phyloP scores from a whole-genome alignment of 148 eudicot genomes.

The Cornus controversa region DNA sequence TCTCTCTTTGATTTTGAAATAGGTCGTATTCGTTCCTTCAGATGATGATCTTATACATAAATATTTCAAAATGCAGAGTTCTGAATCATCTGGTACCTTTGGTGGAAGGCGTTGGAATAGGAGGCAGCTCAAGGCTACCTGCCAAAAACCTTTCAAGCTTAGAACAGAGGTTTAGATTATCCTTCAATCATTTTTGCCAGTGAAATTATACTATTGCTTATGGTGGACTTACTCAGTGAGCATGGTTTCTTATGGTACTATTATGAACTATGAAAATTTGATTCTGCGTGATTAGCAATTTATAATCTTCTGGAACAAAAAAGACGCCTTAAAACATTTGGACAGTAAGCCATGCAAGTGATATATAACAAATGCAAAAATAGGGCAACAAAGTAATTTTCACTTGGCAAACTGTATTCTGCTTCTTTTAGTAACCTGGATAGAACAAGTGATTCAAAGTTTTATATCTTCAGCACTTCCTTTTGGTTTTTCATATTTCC shows the following conservation, averaged over 20 bases:
- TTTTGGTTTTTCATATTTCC: too few species aligned
- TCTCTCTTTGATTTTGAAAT: background rate
- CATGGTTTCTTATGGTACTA: too few species aligned
- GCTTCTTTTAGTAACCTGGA: too few species aligned
- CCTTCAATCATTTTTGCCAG: background rate
- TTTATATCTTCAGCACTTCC: too few species aligned
- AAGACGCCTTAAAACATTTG: too few species aligned
- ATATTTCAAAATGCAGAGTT: constrained; percentile 40
- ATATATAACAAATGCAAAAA: background rate
- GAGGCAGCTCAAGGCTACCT: constrained; percentile 60
- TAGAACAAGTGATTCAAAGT: too few species aligned
- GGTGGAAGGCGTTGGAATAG: constrained; percentile 64
- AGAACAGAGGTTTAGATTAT: constrained; percentile 67
- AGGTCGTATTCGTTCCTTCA: background rate
- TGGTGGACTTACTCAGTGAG: background rate
- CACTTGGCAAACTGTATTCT: too few species aligned
- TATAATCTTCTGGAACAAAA: background rate
- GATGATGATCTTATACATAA: background rate
- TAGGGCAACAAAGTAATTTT: background rate
- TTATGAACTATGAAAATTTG: background rate
- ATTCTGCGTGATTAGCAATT: background rate
- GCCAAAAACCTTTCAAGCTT: constrained; percentile 76
- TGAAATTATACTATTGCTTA: background rate
- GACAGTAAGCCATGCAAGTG: background rate
- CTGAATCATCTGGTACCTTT: constrained; percentile 52